Base-by-base conservation (phyloP, 192 early-diverging fungal species). In the Glomus cerebriforme region DNA sequence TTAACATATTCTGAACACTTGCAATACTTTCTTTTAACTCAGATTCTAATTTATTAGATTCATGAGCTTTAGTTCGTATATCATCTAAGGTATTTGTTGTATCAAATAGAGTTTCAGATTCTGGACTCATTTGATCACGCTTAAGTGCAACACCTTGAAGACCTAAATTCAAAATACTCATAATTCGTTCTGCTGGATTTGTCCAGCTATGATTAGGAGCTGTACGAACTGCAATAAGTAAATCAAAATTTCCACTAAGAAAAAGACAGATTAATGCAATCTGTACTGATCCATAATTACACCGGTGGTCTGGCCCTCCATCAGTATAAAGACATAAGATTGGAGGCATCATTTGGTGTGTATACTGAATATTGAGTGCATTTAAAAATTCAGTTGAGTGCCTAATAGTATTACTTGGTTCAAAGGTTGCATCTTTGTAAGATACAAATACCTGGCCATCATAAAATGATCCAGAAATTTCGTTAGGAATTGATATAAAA, bases 281-380 rank as follows among this genome's bases (percentile, higher is more conserved):
- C 12, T 64, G 27, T 64, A 64, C 62, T 64, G 26, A 64, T 29
- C 62, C 26, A 29, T 64, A 64, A 31, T 64, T 64, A 64, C 62
- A 64, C 0, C 4, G 27, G 2, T 64, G 62, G 0, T 64, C 62
- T 29, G 10, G 62, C 1, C 62, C 62, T 64, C 27, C 26, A 31
- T 64, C 62, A 64, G 62, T 64, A 31, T 64, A 64, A 64, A 64
- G 26, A 64, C 24, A 64, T 32, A 64, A 64, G 3, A 64, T 64
- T 3, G 10, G 62, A 17, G 15, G 27, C 2, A 17, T 13, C 12
- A 29, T 13, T 29, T 64, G 26, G 9, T 64, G 4, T 31, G 3
- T 3, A 64, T 64, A 64, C 2, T 64, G 27, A 31, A 64, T 31
- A 27, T 64, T 64, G 5, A 64, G 26, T 26, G 24, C 15, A 64